Evolutionary conservation across 495 filamentous ascomycete genomes (phyloP).

Genomic region (Melanomma pulvis-pyrius): DNA sequence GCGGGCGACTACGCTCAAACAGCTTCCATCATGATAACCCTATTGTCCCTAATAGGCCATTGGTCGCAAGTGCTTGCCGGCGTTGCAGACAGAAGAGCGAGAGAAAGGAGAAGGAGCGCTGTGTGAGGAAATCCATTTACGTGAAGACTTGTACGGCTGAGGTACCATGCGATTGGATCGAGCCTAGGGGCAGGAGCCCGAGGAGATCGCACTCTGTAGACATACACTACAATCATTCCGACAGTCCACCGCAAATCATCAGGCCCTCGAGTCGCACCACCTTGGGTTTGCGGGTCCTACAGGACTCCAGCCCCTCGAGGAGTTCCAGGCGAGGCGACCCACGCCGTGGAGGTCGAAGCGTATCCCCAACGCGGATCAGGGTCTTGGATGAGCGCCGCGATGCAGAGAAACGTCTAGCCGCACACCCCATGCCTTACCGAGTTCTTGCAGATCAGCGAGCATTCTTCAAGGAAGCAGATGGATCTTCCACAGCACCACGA

Average conservation of each 20-base stretch:
- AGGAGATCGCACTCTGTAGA: constrained; percentile 10
- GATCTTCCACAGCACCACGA: not conserved
- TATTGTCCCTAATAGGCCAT: constrained; percentile 20
- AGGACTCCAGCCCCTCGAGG: not conserved
- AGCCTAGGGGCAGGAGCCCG: constrained; percentile 3
- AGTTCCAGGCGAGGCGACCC: not conserved
- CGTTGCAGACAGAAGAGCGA: constrained; percentile 28
- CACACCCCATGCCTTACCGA: constrained; percentile 25
- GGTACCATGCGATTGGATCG: constrained; percentile 22
- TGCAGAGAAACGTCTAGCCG: constrained; percentile 15
- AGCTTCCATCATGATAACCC: constrained; percentile 33
- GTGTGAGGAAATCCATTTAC: not conserved
- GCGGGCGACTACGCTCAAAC: constrained; percentile 31
- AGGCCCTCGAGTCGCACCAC: constrained; percentile 8
- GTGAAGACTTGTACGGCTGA: constrained; percentile 15
- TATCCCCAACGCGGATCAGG: constrained; percentile 1
- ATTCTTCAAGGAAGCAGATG: not conserved
- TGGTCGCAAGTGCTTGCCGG: constrained; percentile 18
- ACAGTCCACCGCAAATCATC: not conserved
- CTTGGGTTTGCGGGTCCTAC: constrained; percentile 10
- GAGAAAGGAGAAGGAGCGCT: constrained; percentile 9
- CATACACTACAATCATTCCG: not conserved
- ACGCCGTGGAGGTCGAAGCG: constrained; percentile 5
- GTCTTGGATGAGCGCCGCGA: not conserved
- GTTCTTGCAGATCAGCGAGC: constrained; percentile 8